These are phyloP conservation scores for Elaphomyces granulatus DNA, from an alignment of 495 filamentous ascomycete species.

Conservation along the genomic window DNA sequence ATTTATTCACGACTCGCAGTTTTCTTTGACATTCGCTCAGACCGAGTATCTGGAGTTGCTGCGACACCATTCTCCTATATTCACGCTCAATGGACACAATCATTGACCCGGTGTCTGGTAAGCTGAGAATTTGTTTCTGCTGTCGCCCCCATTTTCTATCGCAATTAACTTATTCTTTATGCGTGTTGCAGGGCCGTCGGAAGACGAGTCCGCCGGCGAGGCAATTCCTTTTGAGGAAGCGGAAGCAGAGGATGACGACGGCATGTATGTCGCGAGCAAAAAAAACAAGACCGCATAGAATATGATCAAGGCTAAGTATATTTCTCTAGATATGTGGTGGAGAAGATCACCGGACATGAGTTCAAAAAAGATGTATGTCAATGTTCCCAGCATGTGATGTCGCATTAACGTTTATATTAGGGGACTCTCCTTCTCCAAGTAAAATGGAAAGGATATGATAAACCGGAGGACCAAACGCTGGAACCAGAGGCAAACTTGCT, in stretches of 20 bases:
- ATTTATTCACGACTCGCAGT: too few relatives aligned
- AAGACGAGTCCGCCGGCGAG: slow-evolving; percentile 30
- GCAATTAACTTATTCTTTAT: too few relatives aligned
- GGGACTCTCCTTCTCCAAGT: slow-evolving; percentile 34
- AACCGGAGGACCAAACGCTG: slow-evolving; percentile 40
- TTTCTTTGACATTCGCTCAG: too few relatives aligned
- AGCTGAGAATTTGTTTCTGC: too few relatives aligned
- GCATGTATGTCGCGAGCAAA: too few relatives aligned
- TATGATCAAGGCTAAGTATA: too few relatives aligned
- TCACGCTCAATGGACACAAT: slow-evolving; percentile 7
- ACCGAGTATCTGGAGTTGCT: too few relatives aligned
- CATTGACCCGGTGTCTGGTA: slow-evolving; percentile 9
- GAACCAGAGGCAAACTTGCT: slow-evolving; percentile 44
- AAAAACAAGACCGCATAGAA: too few relatives aligned
- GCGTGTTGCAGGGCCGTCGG: slow-evolving; percentile 18
- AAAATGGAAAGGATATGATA: slow-evolving; percentile 51
- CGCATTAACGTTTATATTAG: slow-evolving; percentile 16
- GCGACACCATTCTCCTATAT: too few relatives aligned
- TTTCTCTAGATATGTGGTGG: slow-evolving; percentile 42
- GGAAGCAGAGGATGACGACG: slow-evolving; percentile 14
- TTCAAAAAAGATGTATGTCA: slow-evolving; percentile 25
- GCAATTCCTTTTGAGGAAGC: slow-evolving; percentile 28
- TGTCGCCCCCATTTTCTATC: too few relatives aligned
- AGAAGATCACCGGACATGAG: slow-evolving; percentile 38
- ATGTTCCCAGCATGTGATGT: not conserved